phyloP scores from a whole-genome alignment of 1,284 basidiomycete genomes.

The Rhodotorula sp. region DNA sequence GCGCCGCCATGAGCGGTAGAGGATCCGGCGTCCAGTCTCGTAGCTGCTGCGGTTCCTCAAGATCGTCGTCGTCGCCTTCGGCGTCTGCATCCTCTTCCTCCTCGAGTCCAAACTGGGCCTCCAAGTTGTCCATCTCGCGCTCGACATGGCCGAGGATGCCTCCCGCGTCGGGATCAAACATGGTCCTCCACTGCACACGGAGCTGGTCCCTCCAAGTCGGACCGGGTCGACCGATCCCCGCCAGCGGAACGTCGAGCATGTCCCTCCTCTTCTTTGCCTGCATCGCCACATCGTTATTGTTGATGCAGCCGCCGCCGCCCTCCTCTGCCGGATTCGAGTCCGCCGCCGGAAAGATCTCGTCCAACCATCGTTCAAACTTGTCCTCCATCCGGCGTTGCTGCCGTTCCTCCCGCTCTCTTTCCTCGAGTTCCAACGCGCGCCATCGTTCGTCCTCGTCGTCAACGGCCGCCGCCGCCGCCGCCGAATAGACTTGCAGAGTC shows the following conservation, averaged over 20 bases:
- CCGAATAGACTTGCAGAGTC: background rate
- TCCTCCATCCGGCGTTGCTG: background rate
- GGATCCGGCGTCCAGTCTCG: background rate
- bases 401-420: background rate
- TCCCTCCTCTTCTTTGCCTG: background rate
- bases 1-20: slow-evolving; percentile 13
- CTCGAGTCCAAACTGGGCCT: fast-evolving
- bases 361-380: slow-evolving; percentile 10
- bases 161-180: slow-evolving; percentile 1
- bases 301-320: background rate
- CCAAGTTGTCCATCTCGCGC: background rate
- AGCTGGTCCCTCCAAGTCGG: slow-evolving; percentile 1
- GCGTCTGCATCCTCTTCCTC: background rate
- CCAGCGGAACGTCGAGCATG: slow-evolving; percentile 5
- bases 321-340: too few species aligned
- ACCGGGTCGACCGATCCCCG: background rate
- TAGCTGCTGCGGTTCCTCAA: too few species aligned
- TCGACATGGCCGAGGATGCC: slow-evolving; percentile 11
- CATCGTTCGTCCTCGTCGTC: background rate
- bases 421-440: background rate
- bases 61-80: background rate
- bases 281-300: background rate
- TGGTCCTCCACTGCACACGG: background rate
- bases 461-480: background rate
- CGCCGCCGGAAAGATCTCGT: background rate